Evolutionary conservation across 225 moss, liverwort and hornwort genomes (phyloP).

Genomic region (Ulota crispa): DNA sequence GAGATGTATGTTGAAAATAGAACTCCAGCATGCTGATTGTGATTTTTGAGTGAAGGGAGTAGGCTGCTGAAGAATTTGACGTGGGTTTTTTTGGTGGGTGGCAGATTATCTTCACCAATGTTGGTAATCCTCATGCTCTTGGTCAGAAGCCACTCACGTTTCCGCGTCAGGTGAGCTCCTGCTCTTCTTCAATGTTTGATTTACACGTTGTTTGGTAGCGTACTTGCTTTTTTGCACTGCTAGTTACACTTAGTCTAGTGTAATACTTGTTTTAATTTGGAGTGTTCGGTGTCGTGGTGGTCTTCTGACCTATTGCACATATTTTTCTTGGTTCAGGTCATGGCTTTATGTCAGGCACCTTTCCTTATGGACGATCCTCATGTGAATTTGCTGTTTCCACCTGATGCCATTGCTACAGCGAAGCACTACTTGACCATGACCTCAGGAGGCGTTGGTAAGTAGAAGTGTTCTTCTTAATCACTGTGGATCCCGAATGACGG

Average conservation of each 20-base stretch:
- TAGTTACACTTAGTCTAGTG: background rate
- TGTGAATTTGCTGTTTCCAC: constrained; percentile 61
- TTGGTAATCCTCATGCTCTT: constrained; percentile 92
- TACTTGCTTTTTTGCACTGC: background rate
- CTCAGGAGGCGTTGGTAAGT: constrained; percentile 83
- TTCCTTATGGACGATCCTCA: constrained; percentile 84
- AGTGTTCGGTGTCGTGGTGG: background rate
- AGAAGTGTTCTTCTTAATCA: background rate
- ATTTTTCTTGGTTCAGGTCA: constrained; percentile 50
- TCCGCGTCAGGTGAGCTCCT: constrained; percentile 68
- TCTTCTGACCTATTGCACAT: background rate
- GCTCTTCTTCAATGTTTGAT: background rate
- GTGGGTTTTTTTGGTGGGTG: background rate
- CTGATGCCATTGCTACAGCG: constrained; percentile 79
- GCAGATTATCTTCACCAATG: constrained; percentile 94
- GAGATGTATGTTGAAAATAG: no score
- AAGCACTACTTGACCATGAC: constrained; percentile 80
- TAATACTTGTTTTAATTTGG: background rate
- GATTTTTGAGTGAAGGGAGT: background rate
- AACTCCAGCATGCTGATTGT: background rate
- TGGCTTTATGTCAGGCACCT: constrained; percentile 95
- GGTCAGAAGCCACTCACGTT: constrained; percentile 94
- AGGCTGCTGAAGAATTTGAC: background rate
- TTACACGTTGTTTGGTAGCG: background rate
- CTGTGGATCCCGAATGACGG: background rate